These are phyloP conservation scores for Diutina pseudorugosa DNA, from an alignment of 1,139 yeast species.

Conservation along the genomic window DNA sequence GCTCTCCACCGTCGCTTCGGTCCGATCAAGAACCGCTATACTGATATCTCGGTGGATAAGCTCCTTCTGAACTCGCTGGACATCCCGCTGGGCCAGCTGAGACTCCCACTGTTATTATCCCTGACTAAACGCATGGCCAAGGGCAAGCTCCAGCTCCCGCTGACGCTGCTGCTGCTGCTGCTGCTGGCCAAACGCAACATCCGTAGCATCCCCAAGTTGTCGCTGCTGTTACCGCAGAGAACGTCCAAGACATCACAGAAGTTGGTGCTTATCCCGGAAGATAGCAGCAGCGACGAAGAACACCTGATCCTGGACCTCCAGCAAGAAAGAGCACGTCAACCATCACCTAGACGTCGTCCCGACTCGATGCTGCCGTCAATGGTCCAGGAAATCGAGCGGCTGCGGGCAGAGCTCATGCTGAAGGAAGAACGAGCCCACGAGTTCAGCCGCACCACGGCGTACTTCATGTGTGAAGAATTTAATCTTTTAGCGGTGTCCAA, in stretches of 20 bases:
- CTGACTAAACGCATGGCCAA: not conserved
- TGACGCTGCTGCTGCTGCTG: slow-evolving; percentile 6
- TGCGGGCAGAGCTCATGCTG: slow-evolving; percentile 60
- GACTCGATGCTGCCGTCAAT: slow-evolving; percentile 3
- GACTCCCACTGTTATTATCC: slow-evolving; percentile 22
- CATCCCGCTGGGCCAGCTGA: slow-evolving; percentile 67
- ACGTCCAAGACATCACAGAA: slow-evolving; percentile 80
- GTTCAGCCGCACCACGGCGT: slow-evolving; percentile 81
- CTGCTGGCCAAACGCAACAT: slow-evolving; percentile 15
- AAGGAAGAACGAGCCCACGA: slow-evolving; percentile 58
- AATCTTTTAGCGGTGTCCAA: slow-evolving; percentile 49
- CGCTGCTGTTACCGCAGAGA: slow-evolving; percentile 68
- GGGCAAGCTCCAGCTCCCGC: not conserved
- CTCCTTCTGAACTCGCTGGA: slow-evolving; percentile 67
- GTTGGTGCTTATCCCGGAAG: slow-evolving; percentile 77
- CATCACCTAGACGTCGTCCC: slow-evolving; percentile 1
- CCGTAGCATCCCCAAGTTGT: slow-evolving; percentile 41
- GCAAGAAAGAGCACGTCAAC: too few relatives aligned
- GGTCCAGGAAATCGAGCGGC: slow-evolving; percentile 17
- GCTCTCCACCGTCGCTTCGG: slow-evolving; percentile 17
- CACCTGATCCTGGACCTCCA: not conserved
- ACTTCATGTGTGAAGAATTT: slow-evolving; percentile 76
- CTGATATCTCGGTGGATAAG: slow-evolving; percentile 62
- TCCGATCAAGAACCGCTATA: slow-evolving; percentile 33
- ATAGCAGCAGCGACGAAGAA: slow-evolving; percentile 10